Percentiles rank a stretch among this genome's conserved stretches.
Conservation (phyloP, 106 monocot species). For the Platanthera zijinensis region DNA sequence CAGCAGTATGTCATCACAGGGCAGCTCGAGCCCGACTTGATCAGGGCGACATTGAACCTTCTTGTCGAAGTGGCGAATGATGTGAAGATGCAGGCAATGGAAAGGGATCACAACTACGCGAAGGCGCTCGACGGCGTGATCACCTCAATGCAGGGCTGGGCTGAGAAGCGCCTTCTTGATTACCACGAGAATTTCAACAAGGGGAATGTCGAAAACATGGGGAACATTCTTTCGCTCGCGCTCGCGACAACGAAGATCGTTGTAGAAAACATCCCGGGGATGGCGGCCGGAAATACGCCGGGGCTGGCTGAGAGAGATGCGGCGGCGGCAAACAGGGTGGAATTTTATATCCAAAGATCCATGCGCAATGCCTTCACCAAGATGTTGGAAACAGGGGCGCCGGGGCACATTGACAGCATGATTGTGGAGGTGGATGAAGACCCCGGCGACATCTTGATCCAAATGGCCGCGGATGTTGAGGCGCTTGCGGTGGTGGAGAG, state of each 20-base stretch:
- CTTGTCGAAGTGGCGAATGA: constrained; percentile 30
- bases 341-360: constrained; percentile 43
- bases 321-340: constrained; percentile 18
- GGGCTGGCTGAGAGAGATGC: constrained; percentile 5
- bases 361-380: constrained; percentile 49
- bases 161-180: constrained; percentile 42
- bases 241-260: constrained; percentile 35
- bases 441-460: constrained; percentile 27
- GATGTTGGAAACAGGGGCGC: constrained; percentile 51
- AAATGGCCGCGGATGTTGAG: constrained; percentile 64
- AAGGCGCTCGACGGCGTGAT: constrained; percentile 26
- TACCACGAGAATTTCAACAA: constrained; percentile 51
- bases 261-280: constrained; percentile 20
- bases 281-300: constrained; percentile 7
- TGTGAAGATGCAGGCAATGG: constrained; percentile 15
- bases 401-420: constrained; percentile 34
- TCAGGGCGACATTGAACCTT: constrained; percentile 28
- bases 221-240: constrained; percentile 27
- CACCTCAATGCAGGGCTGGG: constrained; percentile 43
- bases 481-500: constrained; percentile 55
- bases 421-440: constrained; percentile 53
- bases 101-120: constrained; percentile 25
- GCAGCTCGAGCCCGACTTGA: constrained; percentile 37
- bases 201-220: constrained; percentile 29
- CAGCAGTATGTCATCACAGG: constrained; percentile 45